Conservation (phyloP, 495 filamentous ascomycete species). For the Penicillium angulare region DNA sequence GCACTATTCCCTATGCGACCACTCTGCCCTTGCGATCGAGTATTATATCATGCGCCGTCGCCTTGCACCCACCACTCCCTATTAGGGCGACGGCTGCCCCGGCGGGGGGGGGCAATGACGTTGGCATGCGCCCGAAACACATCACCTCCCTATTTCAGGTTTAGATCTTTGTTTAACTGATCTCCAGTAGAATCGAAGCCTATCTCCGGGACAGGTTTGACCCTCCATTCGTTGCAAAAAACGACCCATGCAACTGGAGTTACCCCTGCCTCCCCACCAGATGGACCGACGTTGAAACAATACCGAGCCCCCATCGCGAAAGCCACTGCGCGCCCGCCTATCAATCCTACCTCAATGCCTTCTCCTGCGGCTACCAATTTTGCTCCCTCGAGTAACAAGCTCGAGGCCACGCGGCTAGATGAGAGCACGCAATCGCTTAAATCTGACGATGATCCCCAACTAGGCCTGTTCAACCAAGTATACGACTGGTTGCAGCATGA, state of each 20-base stretch:
- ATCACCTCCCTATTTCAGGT: neutral
- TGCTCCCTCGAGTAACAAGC: constrained; percentile 14
- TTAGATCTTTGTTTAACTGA: neutral
- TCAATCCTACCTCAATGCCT: constrained; percentile 23
- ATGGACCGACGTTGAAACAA: constrained; percentile 25
- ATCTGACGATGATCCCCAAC: constrained; percentile 34
- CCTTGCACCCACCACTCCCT: neutral
- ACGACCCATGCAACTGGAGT: constrained; percentile 23
- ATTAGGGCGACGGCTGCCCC: neutral
- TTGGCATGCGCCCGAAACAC: no score
- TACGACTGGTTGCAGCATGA: constrained; percentile 78
- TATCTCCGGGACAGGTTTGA: constrained; percentile 31
- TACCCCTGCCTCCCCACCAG: constrained; percentile 20
- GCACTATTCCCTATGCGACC: constrained; percentile 1
- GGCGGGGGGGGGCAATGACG: no score
- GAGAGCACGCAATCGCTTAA: constrained; percentile 27
- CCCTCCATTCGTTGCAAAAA: constrained; percentile 26
- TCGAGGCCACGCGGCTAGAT: constrained; percentile 21
- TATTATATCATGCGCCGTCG: constrained; percentile 2
- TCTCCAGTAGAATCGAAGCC: constrained; percentile 22
- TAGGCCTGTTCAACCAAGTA: constrained; percentile 65
- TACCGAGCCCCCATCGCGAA: constrained; percentile 27
- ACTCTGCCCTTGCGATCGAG: neutral
- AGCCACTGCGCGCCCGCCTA: constrained; percentile 27
- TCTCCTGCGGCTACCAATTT: constrained; percentile 29